Percentiles rank a stretch among this genome's conserved stretches.
These are phyloP conservation scores for Eimeria praecox DNA, from an alignment of 169 alveolate species.

Conservation along the genomic window DNA sequence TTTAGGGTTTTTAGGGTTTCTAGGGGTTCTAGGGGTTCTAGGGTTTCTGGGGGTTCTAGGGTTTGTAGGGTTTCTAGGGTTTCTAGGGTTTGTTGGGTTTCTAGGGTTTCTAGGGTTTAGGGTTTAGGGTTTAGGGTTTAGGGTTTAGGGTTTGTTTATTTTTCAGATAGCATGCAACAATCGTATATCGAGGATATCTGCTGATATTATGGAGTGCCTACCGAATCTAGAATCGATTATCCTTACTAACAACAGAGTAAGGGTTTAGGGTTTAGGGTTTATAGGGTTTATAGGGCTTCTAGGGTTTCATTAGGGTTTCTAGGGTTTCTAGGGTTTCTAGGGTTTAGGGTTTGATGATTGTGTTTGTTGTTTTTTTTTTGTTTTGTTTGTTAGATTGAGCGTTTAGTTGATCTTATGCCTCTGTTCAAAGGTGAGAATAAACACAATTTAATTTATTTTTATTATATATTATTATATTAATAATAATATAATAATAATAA, in stretches of 20 bases:
- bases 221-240: conserved; percentile 93
- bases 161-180: conserved; percentile 90
- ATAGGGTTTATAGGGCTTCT: background rate
- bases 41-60: background rate
- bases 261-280: background rate
- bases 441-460: background rate
- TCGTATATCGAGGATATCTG: conserved; percentile 88
- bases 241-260: conserved; percentile 93
- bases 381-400: conserved; percentile 31
- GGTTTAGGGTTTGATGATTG: conserved; percentile 12
- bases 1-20: conserved; percentile 23
- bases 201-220: conserved; percentile 85
- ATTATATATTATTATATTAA: too few species aligned
- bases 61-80: too few species aligned
- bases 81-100: too few species aligned
- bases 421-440: conserved; percentile 30
- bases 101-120: too few species aligned
- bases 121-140: too few species aligned
- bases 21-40: too few species aligned
- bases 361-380: too few species aligned
- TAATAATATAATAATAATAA: too few species aligned
- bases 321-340: too few species aligned
- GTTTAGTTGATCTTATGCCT: conserved; percentile 59
- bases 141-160: too few species aligned
- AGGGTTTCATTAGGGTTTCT: too few species aligned